Evolutionary conservation across 805 yeast genomes (phyloP), one percentile per base, ranked within the genome.

Genomic region (Jamesozyma gamospora): DNA sequence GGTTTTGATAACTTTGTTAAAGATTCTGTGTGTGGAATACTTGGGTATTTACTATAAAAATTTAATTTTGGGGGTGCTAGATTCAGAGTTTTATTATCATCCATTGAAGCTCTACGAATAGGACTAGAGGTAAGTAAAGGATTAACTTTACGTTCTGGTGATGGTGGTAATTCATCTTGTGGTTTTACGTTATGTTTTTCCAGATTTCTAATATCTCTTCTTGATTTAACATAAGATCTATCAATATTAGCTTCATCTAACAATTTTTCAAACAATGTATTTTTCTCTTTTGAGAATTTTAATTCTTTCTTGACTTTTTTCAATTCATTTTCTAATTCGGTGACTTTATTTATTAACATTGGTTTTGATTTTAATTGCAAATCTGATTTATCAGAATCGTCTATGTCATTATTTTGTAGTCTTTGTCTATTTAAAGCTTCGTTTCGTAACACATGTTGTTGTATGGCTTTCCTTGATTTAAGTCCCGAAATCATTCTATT

Each of bases 61-160:
- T 36, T 42, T 19, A 39, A 33, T 31, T 42, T 40, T 10, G 40
- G 43, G 8, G 46, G 44, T 13, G 42, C 41, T 4, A 38, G 11
- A 11, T 19, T 25, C 32, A 30, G 18, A 30, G 7, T 8, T n/a
- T 7, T 4, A 30, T 30, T 28, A 6, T 36, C 24, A 11, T 37
- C 36, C 16, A 18, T 29, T 8, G 46, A 26, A 3, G 32, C 16
- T 32, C 44, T 39, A 24, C 45, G 47, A 37, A 55, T 50, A 10
- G 64, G 64, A 39, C 63, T 58, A 2, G 64, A 60, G 1, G 64
- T 60, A 37, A 56, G 50, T 19, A 58, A 36, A 4, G 64, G 64
- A 38, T 52, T 48, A 2, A 41, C 40, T 4, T 42, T 39, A 10
- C 50, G 36, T 28, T 41, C 42, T 15, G 50, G 50, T 11, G 62